phyloP scores from a whole-genome alignment of 2,329 filamentous ascomycete genomes.

The Dothistroma pini region DNA sequence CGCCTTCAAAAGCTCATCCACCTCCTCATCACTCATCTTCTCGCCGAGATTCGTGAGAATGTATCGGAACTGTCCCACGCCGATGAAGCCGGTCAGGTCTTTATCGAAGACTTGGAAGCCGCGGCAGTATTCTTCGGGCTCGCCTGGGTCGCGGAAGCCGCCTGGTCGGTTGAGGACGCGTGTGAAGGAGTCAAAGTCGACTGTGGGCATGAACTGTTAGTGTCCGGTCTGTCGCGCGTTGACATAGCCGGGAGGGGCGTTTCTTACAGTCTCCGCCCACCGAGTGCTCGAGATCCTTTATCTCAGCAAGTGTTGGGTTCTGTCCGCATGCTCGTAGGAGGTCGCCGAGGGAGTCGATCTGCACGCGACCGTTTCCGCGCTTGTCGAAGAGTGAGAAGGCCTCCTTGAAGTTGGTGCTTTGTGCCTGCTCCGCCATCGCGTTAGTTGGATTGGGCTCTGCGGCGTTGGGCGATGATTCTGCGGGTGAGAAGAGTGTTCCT shows the following conservation, averaged over 20 bases:
- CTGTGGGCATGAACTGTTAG: conserved; percentile 46
- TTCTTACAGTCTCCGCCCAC: conserved; percentile 86
- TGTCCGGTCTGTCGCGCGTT: not conserved
- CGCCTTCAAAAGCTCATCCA: conserved; percentile 97
- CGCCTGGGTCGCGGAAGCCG: conserved; percentile 96
- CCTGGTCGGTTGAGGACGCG: conserved; percentile 96
- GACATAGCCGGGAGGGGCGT: not conserved
- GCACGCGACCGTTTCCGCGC: conserved; percentile 91
- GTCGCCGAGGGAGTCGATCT: conserved; percentile 82
- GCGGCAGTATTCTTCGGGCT: conserved; percentile 96
- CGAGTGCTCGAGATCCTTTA: conserved; percentile 84
- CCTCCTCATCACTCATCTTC: conserved; percentile 99
- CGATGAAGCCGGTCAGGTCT: conserved; percentile 97
- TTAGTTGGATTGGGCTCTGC: not conserved
- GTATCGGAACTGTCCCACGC: conserved; percentile 95
- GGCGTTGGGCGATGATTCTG: not conserved
- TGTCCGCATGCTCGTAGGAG: conserved; percentile 94
- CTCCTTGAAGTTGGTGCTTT: conserved; percentile 99
- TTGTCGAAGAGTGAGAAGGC: conserved; percentile 99
- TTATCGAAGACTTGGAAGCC: conserved; percentile 99
- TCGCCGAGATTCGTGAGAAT: conserved; percentile 95
- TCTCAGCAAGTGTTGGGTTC: conserved; percentile 93
- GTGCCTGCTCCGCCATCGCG: conserved; percentile 51
- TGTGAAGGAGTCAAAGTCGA: conserved; percentile 97
- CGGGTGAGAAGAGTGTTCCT: not conserved